Percentiles rank a stretch among this genome's conserved stretches.
These are phyloP conservation scores for Suillus alpinus DNA, from an alignment of 768 basidiomycete species.

Conservation along the genomic window DNA sequence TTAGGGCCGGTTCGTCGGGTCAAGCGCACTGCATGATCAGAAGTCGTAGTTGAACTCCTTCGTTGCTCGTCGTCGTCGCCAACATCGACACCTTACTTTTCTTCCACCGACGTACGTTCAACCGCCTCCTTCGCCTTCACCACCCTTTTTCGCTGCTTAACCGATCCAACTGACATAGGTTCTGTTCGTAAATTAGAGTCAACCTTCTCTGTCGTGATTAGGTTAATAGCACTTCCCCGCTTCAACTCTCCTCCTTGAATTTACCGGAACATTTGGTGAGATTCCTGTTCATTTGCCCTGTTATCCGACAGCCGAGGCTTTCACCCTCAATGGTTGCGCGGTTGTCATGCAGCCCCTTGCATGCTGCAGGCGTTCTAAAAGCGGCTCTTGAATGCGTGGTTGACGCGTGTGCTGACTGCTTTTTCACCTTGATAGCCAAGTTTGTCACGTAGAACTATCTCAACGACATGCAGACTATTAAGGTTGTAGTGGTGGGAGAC, in stretches of 20 bases:
- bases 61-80: constrained; percentile 28
- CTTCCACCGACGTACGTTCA: constrained; percentile 17
- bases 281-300: constrained; percentile 5
- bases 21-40: constrained; percentile 14
- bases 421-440: constrained; percentile 10
- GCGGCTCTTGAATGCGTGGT: constrained; percentile 22
- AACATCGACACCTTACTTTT: constrained; percentile 21
- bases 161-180: constrained; percentile 18
- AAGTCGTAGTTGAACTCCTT: constrained; percentile 24
- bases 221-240: constrained; percentile 14
- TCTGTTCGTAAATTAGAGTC: constrained; percentile 19
- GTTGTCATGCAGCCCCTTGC: constrained; percentile 30
- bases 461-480: constrained; percentile 86
- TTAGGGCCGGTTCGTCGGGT: constrained; percentile 33
- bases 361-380: constrained; percentile 18
- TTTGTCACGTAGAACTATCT: constrained; percentile 16
- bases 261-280: constrained; percentile 23
- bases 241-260: constrained; percentile 20
- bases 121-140: constrained; percentile 2
- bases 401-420: constrained; percentile 11
- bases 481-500: constrained; percentile 96
- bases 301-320: constrained; percentile 11
- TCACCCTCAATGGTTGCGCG: constrained; percentile 18
- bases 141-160: constrained; percentile 6
- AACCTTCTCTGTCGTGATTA: constrained; percentile 28